Conservation (phyloP, 768 basidiomycete genomes). For the Mycena galopus region DNA sequence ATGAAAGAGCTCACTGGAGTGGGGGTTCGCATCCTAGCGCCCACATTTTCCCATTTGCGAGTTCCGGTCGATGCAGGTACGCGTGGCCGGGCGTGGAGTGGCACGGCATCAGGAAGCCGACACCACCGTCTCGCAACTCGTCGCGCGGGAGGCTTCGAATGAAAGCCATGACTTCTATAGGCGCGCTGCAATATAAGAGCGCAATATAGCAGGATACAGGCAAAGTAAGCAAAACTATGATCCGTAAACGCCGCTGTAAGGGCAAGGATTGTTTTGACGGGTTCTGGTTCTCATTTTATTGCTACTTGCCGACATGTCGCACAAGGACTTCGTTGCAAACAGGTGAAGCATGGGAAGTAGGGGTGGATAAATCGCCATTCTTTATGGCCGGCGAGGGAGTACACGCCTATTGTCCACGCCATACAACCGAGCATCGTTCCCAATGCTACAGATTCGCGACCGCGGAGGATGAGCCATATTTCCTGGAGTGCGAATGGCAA, state of each 20-base stretch:
- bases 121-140: constrained; percentile 57
- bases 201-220: constrained; percentile 78
- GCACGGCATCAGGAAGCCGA: constrained; percentile 95
- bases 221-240: constrained; percentile 65
- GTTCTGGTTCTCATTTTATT: constrained; percentile 3
- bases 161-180: constrained; percentile 80
- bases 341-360: constrained; percentile 87
- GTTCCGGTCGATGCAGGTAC: constrained; percentile 80
- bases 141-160: constrained; percentile 66
- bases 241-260: constrained; percentile 51
- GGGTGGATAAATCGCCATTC: constrained; percentile 99
- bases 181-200: constrained; percentile 84
- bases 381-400: constrained; percentile 91
- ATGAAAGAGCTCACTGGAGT: constrained; percentile 67
- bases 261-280: constrained; percentile 41
- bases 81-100: constrained; percentile 96
- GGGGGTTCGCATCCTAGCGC: constrained; percentile 95
- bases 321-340: constrained; percentile 80
- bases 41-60: constrained; percentile 78
- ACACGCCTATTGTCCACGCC: constrained; percentile 73
- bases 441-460: constrained; percentile 46
- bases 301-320: constrained; percentile 54
- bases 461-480: constrained; percentile 52
- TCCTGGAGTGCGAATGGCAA: constrained; percentile 82
- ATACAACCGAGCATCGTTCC: constrained; percentile 63